Base-by-base conservation (phyloP, 495 filamentous ascomycete species). In the Trichocladium uniseriatum region DNA sequence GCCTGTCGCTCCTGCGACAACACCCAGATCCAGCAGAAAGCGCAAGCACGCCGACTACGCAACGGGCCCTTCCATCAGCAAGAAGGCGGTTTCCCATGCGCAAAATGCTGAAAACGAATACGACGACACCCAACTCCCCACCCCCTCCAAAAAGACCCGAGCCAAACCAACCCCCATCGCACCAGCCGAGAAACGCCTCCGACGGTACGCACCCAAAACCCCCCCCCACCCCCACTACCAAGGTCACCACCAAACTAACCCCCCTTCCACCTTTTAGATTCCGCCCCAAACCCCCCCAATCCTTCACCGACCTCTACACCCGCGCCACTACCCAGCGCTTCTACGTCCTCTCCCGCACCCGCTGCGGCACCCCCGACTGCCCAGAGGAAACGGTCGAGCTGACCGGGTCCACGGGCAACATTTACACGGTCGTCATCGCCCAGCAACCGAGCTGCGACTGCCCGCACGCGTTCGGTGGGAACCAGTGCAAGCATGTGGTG, bases 401-500 rank as follows among this genome's bases (percentile, higher is more conserved):
- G 41, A 81, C 82, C 13, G 87, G 87, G 20, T 76, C 82, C 6
- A 87, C 81, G 3, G 86, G 86, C 5, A 88, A 89, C 55, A 67
- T 90, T 39, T 94, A 94, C 68, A 78, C 68, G 9, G 66, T 76
- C 18, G 56, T 57, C 14, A 60, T 77, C 34, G 57, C 64, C 2
- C 80, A 73, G 21, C 57, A 71, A 32, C 84, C 84, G 0, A 62
- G 37, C n/a, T 94, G 87, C 63, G 70, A 70, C 36, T 89, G 86
- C 61, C 83, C 84, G 0, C 78, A 85, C 61, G 69, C 64, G 6
- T 45, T n/a, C 22, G 72, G 76, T 24, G 76, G 79, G 11, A 79
- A 84, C 48, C 82, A 87, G 53, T 91, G 86, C 75, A 91, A 91
- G 59, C 74, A 77, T 37, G 16, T 59, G 47, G 14, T 60, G 16